Base-by-base conservation (phyloP, 306 rosid genomes). In the Vicia faba region DNA sequence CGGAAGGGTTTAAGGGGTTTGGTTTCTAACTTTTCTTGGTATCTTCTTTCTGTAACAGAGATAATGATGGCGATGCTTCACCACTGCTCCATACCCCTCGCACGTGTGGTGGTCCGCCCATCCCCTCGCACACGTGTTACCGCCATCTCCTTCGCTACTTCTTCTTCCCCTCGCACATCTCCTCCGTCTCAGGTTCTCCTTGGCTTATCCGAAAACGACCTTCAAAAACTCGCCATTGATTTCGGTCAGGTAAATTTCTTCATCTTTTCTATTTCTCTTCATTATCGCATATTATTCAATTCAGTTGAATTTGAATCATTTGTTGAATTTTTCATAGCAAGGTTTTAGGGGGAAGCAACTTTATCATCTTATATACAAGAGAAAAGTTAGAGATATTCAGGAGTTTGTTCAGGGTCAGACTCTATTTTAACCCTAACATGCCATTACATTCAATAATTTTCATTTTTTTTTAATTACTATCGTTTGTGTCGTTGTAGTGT, bases 341-440 rank as follows among this genome's bases (percentile, higher is more conserved):
- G 73, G 81, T 50, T 93, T 77, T 65, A 83, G 98, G 75, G 98
- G 97, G 78, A 93, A 88, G 82, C 98, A 89, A 70, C 83, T 93
- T 40, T 80, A 93, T 72, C 97, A 93, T 78, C 86, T 93, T 20
- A 73, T 93, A 72, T 93, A 93, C 81, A 82, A 89, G 77, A 84
- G 97, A 72, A 89, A 88, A 86, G 66, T 89, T 41, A 88, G 81
- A 78, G 93, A 89, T 39, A 68, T 93, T 78, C 81, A 88, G 70
- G 96, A 89, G 26, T 89, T 93, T 45, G 51, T 67, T 67, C 91
- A 84, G 8, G 76, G 98, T 93, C 53, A 38, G 86, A 33, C 2
- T 33, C 9, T 7, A 1, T 83, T 25, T 25, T 25, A 25, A 25
- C 28, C 28, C 28, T 25, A 25, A 25, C 28, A 1, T 25, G 3